Base-by-base conservation (phyloP, 1,284 basidiomycete species). In the Fomitopsis betulina region DNA sequence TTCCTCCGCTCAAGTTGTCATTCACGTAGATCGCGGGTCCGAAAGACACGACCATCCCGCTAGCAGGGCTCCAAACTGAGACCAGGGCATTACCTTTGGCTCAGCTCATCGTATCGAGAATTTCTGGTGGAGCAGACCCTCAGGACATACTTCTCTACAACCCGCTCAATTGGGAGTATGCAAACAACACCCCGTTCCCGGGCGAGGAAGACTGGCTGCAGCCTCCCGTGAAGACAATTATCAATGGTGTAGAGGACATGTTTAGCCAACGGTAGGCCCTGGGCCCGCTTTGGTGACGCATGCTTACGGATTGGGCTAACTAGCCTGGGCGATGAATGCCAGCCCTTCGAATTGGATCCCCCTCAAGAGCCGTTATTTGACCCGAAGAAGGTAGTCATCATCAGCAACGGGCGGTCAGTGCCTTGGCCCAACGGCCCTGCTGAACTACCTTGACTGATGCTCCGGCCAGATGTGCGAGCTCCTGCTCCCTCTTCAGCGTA, bases 401-500 rank as follows among this genome's bases (percentile, higher is more conserved):
- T 85, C 7, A 79, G 76, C n/a, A 85, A 86, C 62, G 83, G 81
- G 59, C 71, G 78, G 75, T 77, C 52, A 23, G 35, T 43, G 53
- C 37, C 58, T 23, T 19, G 6, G 7, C 23, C 3, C n/a, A n/a
- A 42, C 39, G 9, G 15, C 15, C 7, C 39, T 42, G 39, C n/a
- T 42, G 8, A 19, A 19, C 39, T 23, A n/a, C 27, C 5, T n/a
- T 45, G 21, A 45, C 42, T 45, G 42, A 27, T 15, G 25, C 10
- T 15, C 21, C 17, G 12, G 27, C 42, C 43, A 70, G 74, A 56
- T 75, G 74, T 58, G 73, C 73, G 32, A 83, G 81, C 64, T 85
- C 84, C n/a, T 85, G 84, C 68, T 79, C 83, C 5, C 67, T 85
- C 38, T 85, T 84, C 70, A 80, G 79, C 58, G 82, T 84, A 63